phyloP scores from a whole-genome alignment of 805 yeast genomes.

The Cephaloascus fragrans region DNA sequence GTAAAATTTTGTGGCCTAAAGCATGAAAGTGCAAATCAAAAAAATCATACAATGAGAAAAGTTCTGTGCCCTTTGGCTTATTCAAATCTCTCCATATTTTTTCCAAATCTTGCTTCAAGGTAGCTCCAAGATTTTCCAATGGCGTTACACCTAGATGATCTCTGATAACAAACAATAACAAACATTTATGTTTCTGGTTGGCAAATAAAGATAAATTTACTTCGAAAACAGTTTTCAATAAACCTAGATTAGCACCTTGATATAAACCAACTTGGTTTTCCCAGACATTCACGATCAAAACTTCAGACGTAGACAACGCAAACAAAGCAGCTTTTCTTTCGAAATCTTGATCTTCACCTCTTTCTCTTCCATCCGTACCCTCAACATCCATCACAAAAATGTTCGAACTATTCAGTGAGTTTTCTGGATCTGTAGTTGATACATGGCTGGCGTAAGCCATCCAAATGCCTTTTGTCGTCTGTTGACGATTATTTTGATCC shows the following conservation, averaged over 20 bases:
- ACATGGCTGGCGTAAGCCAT: conserved; percentile 19
- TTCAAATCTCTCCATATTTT: conserved; percentile 71
- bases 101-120: conserved; percentile 60
- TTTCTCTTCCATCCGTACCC: conserved; percentile 96
- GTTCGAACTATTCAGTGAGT: conserved; percentile 14
- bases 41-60: conserved; percentile 56
- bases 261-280: conserved; percentile 94
- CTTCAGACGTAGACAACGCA: conserved; percentile 87
- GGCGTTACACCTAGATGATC: conserved; percentile 90
- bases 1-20: conserved; percentile 77
- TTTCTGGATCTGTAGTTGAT: conserved; percentile 5
- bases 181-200: conserved; percentile 50
- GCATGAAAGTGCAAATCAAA: conserved; percentile 80
- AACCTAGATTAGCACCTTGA: conserved; percentile 96
- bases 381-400: conserved; percentile 92
- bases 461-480: conserved; percentile 54
- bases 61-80: conserved; percentile 59
- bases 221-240: conserved; percentile 91
- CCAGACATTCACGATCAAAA: conserved; percentile 89
- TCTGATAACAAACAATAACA: conserved; percentile 79
- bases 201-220: conserved; percentile 86
- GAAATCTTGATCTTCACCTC: conserved; percentile 98
- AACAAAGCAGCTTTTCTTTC: conserved; percentile 94
- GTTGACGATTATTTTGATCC: conserved; percentile 81
- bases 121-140: conserved; percentile 53